A percentile compares a stretch with the other conserved stretches of the same genome.
Evolutionary conservation across 2,329 filamentous ascomycete species (phyloP).

Genomic region (Cordyceps fumosorosea): DNA sequence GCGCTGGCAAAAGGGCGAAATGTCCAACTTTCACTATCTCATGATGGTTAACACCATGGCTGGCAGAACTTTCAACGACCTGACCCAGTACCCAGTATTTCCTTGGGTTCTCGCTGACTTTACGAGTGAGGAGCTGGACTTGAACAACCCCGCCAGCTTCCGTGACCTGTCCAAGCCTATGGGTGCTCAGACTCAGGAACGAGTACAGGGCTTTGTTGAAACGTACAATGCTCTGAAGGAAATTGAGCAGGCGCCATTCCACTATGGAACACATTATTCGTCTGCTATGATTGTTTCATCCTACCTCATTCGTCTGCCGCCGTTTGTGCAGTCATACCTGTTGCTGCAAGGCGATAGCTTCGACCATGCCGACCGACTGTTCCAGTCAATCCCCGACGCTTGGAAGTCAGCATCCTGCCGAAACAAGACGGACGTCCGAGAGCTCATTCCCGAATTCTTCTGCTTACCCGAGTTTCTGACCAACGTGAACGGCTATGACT

Average conservation of each 20-base stretch:
- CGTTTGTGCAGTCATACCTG: slow-evolving; percentile 93
- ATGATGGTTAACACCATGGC: slow-evolving; percentile 99
- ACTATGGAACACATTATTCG: slow-evolving; percentile 97
- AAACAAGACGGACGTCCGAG: slow-evolving; percentile 90
- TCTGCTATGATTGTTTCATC: slow-evolving; percentile 98
- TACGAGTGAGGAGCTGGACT: slow-evolving; percentile 83
- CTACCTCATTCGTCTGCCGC: slow-evolving; percentile 89
- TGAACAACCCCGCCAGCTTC: slow-evolving; percentile 78
- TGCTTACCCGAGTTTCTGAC: slow-evolving; percentile 89
- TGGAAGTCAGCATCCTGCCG: slow-evolving; percentile 86
- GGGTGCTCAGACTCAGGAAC: slow-evolving; percentile 75
- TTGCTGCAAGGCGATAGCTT: slow-evolving; percentile 92
- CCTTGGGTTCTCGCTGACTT: slow-evolving; percentile 97
- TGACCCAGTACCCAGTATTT: slow-evolving; percentile 97
- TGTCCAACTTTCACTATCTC: slow-evolving; percentile 97
- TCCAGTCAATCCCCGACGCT: slow-evolving; percentile 84
- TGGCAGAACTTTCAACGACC: slow-evolving; percentile 91
- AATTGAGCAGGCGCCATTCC: slow-evolving; percentile 88
- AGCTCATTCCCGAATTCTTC: slow-evolving; percentile 95
- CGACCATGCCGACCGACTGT: slow-evolving; percentile 90
- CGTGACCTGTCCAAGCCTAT: slow-evolving; percentile 92
- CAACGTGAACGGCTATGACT: slow-evolving; percentile 94
- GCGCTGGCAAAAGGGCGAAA: slow-evolving; percentile 87
- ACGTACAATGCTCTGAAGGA: slow-evolving; percentile 84
- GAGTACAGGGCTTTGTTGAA: slow-evolving; percentile 74